These are phyloP conservation scores for Exutisphaerella laricina DNA, from an alignment of 2,329 filamentous ascomycete species.

Conservation along the genomic window DNA sequence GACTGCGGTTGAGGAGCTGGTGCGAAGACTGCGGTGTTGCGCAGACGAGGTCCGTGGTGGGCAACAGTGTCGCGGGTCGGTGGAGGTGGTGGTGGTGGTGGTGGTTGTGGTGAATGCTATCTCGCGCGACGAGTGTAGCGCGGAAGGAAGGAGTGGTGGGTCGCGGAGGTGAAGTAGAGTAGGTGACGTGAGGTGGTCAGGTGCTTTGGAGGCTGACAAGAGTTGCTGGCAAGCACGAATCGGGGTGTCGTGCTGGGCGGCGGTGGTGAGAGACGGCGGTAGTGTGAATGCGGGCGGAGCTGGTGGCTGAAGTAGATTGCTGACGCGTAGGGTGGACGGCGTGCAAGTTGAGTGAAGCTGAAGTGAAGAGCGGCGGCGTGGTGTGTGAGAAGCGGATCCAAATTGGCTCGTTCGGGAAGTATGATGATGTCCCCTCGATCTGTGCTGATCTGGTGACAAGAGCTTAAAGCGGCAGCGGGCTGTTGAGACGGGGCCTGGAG, in stretches of 20 bases:
- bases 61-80: conserved; percentile 34
- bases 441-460: neutral
- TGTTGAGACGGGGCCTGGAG: no score
- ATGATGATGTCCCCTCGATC: neutral
- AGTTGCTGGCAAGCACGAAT: neutral
- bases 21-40: conserved; percentile 37
- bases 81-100: conserved; percentile 42
- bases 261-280: no score
- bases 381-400: neutral
- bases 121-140: no score
- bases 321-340: no score
- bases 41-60: conserved; percentile 52
- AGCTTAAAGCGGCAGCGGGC: no score
- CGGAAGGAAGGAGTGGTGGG: conserved; percentile 2
- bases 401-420: neutral
- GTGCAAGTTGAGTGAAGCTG: neutral
- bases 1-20: conserved; percentile 42
- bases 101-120: conserved; percentile 3
- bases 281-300: no score
- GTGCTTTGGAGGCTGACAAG: neutral
- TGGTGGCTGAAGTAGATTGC: no score
- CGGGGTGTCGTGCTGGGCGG: neutral
- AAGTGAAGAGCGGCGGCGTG: neutral
- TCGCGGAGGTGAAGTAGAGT: neutral
- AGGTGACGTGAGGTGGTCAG: conserved; percentile 2